A percentile compares a stretch with the other conserved stretches of the same genome.
These are phyloP conservation scores for Casuarina cunninghamiana DNA, from an alignment of 306 rosid species.

Conservation along the genomic window DNA sequence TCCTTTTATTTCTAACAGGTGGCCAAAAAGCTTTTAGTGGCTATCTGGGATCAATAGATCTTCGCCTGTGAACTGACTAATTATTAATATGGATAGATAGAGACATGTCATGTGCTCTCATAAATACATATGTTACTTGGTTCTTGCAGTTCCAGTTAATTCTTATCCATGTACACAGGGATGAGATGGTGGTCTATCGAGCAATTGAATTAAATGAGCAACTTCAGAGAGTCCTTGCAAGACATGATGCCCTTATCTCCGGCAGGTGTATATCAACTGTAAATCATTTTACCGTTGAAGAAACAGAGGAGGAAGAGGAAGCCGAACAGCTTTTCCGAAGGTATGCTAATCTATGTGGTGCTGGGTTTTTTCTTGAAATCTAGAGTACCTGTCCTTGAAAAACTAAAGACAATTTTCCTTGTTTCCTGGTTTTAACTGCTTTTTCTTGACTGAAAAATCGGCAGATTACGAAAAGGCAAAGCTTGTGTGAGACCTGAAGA, in stretches of 20 bases:
- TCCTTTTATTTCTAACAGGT: neutral
- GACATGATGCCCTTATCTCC: constrained; percentile 80
- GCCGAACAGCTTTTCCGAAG: constrained; percentile 86
- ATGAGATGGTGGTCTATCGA: constrained; percentile 75
- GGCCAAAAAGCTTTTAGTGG: neutral
- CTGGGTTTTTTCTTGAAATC: constrained; percentile 4
- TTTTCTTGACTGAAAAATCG: constrained; percentile 19
- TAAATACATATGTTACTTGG: neutral
- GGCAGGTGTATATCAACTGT: constrained; percentile 50
- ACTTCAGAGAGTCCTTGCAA: constrained; percentile 83
- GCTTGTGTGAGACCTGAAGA: constrained; percentile 86
- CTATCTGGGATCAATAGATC: neutral
- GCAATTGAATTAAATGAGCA: constrained; percentile 87
- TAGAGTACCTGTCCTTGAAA: neutral
- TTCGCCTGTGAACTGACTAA: neutral
- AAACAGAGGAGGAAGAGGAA: constrained; percentile 83
- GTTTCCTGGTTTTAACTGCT: constrained; percentile 19
- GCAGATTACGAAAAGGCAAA: constrained; percentile 93
- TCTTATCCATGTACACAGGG: constrained; percentile 39
- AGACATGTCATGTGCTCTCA: neutral
- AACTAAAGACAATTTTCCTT: neutral
- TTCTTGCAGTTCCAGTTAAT: constrained; percentile 21
- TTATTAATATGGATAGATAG: neutral
- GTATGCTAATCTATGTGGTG: constrained; percentile 28
- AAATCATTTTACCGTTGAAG: constrained; percentile 44